Percentiles rank a stretch among this genome's conserved stretches.
Evolutionary conservation across 202 grass and related monocot genomes (phyloP).

Genomic region (Alloteropsis angusta): DNA sequence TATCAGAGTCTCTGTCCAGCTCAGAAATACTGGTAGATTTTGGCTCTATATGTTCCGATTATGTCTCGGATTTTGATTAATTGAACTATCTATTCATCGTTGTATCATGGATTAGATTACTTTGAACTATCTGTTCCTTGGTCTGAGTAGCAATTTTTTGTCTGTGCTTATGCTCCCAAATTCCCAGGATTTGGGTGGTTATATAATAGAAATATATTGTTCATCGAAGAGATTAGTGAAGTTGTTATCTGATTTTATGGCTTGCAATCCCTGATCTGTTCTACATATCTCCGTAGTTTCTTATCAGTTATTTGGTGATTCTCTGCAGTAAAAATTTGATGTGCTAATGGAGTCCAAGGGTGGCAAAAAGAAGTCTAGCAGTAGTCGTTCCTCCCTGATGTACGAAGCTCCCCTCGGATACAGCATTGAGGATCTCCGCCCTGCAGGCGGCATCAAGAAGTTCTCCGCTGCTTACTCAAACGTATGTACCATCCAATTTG

Average conservation of each 20-base stretch:
- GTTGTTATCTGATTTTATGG: neutral
- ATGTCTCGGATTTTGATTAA: neutral
- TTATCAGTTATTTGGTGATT: neutral
- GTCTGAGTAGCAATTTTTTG: neutral
- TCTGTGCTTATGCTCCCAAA: neutral
- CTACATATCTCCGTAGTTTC: neutral
- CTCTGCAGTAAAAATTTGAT: conserved; percentile 56
- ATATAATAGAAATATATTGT: neutral
- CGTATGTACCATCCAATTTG: conserved; percentile 35
- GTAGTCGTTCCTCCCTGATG: conserved; percentile 68
- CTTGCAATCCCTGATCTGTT: neutral
- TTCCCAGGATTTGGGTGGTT: neutral
- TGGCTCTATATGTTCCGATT: neutral
- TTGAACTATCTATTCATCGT: neutral
- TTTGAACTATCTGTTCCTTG: no score
- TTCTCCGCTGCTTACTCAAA: conserved; percentile 98
- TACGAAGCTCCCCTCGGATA: conserved; percentile 98
- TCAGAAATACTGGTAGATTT: neutral
- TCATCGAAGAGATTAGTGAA: neutral
- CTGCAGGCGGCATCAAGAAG: conserved; percentile 90
- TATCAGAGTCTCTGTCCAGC: neutral
- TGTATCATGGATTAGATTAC: no score
- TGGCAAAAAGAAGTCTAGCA: conserved; percentile 79
- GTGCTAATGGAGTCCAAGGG: conserved; percentile 94
- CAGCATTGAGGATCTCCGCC: conserved; percentile 95